Evolutionary conservation across 352 stramenopile genomes (phyloP).

Genomic region (Phytophthora tentaculata): DNA sequence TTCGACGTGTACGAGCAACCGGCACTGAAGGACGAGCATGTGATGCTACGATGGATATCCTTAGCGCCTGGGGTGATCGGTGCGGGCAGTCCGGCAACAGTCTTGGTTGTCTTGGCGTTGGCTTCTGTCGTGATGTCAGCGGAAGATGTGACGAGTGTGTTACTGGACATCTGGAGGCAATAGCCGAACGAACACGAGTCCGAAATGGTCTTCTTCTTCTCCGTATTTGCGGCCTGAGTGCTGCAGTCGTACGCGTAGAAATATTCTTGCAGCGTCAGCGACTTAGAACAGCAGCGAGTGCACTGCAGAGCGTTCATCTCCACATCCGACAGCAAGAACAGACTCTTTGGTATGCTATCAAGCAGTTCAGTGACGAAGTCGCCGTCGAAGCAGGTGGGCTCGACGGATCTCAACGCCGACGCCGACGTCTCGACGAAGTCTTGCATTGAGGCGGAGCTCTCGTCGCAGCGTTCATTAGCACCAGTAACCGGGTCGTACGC

Average conservation of each 20-base stretch:
- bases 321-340: neutral
- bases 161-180: constrained; percentile 18
- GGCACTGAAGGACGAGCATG: constrained; percentile 18
- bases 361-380: constrained; percentile 17
- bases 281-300: constrained; percentile 32
- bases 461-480: constrained; percentile 17
- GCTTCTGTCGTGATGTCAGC: constrained; percentile 4
- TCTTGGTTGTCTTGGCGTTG: constrained; percentile 4
- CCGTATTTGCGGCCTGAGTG: neutral
- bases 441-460: constrained; percentile 5
- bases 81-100: constrained; percentile 15
- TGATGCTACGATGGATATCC: constrained; percentile 23
- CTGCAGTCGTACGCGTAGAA: constrained; percentile 36
- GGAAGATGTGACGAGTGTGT: constrained; percentile 4
- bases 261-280: constrained; percentile 18
- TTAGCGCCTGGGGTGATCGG: constrained; percentile 1
- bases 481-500: constrained; percentile 11
- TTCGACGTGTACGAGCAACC: constrained; percentile 18
- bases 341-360: neutral
- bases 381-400: constrained; percentile 12
- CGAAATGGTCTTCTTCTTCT: constrained; percentile 10
- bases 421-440: constrained; percentile 16
- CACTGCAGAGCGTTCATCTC: constrained; percentile 19
- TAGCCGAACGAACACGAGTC: constrained; percentile 24
- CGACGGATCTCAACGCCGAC: neutral